Base-by-base conservation (phyloP, 2,329 filamentous ascomycete genomes). In the Colletotrichum chlorophyti region DNA sequence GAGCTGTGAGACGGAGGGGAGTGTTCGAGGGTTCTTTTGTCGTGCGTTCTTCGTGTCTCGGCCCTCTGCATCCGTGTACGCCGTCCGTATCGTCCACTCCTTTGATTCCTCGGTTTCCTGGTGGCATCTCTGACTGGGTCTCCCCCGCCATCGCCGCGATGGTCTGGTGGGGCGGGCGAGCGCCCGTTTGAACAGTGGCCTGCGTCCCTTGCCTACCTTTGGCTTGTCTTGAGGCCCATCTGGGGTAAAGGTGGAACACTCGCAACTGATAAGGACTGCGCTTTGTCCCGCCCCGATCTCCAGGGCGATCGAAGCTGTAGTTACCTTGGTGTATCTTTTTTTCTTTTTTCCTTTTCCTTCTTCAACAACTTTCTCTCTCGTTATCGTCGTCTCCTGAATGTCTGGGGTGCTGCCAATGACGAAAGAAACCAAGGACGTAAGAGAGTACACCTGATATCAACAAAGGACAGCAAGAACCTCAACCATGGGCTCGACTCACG, bases 401-500 rank as follows among this genome's bases (percentile, higher is more conserved):
- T 11, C 10, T 17, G 23, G 32, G 26, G 45, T 48, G 32, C 35
- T 35, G 45, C 14, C n/a, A 48, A 12, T 48, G 11, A 19, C 7
- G 12, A 43, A 27, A 12, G 15, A 32, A 15, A 29, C 10, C 19
- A 27, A 19, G 38, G 29, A 42, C 52, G 12, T 32, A 35, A 35
- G 15, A n/a, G 12, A 17, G 24, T 21, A 32, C 31, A n/a, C n/a
- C n/a, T n/a, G n/a, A n/a, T n/a, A n/a, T n/a, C 9, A 34, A 34
- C 15, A 37, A 14, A 26, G 34, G n/a, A 14, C 0, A 21, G 10
- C 7, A 49, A 0, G 46, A n/a, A 19, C 27, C 41, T 10, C n/a
- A 38, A 55, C 3, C 27, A 59, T 59, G 55, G 55, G 55, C 50
- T 59, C 55, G 31, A 59, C 55, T 7, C 50, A 53, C 32, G 49